Percentiles rank a stretch among this genome's conserved stretches.
These are phyloP conservation scores for Choricystis sp. DNA, from an alignment of 139 green algal species.

Conservation along the genomic window DNA sequence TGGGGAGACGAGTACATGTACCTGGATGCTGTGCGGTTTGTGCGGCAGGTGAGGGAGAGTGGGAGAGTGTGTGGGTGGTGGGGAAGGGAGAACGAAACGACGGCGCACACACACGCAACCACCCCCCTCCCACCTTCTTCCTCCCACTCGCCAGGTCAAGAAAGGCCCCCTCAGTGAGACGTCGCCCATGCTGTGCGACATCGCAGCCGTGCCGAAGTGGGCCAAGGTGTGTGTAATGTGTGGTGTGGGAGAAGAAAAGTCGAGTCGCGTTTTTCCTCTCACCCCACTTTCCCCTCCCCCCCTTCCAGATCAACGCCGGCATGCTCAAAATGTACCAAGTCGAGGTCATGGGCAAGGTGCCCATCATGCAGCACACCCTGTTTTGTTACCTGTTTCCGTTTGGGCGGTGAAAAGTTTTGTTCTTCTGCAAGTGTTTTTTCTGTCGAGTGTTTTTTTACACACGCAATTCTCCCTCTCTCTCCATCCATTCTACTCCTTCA, in stretches of 20 bases:
- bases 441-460: too few relatives aligned
- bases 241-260: background rate
- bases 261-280: background rate
- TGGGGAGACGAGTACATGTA: slow-evolving; percentile 76
- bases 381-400: slow-evolving; percentile 16
- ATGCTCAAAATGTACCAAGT: slow-evolving; percentile 98
- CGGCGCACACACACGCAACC: too few relatives aligned
- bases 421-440: too few relatives aligned
- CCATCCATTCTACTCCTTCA: too few relatives aligned
- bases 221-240: slow-evolving; percentile 42
- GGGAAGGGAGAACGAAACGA: too few relatives aligned
- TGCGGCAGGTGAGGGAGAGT: slow-evolving; percentile 34
- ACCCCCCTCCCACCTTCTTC: too few relatives aligned
- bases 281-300: background rate
- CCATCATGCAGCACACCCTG: slow-evolving; percentile 98
- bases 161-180: slow-evolving; percentile 84
- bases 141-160: slow-evolving; percentile 59
- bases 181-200: slow-evolving; percentile 89
- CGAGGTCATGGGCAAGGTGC: slow-evolving; percentile 89
- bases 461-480: too few relatives aligned
- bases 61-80: too few relatives aligned
- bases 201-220: slow-evolving; percentile 72
- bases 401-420: too few relatives aligned
- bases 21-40: slow-evolving; percentile 59
- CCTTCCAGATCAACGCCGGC: slow-evolving; percentile 60